Percentiles rank a stretch among this genome's conserved stretches.
phyloP scores from a whole-genome alignment of 192 early-diverging fungal species.

The Entrophospora sp. region DNA sequence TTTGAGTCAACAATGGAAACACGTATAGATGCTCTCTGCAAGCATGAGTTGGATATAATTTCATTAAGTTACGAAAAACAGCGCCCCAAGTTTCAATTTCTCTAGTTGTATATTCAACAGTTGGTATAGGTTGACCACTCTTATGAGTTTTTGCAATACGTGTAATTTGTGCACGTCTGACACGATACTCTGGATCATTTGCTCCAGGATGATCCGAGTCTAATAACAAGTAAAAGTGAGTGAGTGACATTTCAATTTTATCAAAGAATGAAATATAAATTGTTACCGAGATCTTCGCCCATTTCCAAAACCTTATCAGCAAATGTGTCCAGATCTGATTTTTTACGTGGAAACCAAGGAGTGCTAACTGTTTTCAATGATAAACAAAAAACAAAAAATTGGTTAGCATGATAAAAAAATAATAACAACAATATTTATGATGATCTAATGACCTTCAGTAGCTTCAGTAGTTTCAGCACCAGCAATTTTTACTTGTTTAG shows the following conservation, averaged over 20 bases:
- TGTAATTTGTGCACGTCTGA: constrained; percentile 75
- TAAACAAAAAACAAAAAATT: no score
- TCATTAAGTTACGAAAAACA: constrained; percentile 65
- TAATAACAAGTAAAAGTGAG: constrained; percentile 19
- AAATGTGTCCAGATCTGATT: constrained; percentile 85
- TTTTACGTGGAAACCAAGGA: constrained; percentile 94
- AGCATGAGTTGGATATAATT: constrained; percentile 75
- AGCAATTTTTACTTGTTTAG: constrained; percentile 62
- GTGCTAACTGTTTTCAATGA: no score
- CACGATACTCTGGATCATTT: constrained; percentile 75
- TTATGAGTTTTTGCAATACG: constrained; percentile 66
- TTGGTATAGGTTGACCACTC: constrained; percentile 70
- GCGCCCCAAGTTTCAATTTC: constrained; percentile 82
- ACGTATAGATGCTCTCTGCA: constrained; percentile 89
- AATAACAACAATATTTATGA: background rate
- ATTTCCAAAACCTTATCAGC: constrained; percentile 87
- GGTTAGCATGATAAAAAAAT: no score
- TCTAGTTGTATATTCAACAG: constrained; percentile 66
- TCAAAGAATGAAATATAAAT: no score
- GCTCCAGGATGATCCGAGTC: constrained; percentile 92
- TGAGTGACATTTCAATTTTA: no score
- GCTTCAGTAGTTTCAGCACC: constrained; percentile 37
- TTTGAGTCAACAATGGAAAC: constrained; percentile 80
- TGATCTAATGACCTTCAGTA: constrained; percentile 25
- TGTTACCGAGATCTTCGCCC: constrained; percentile 72